Evolutionary conservation across 2,329 filamentous ascomycete species (phyloP).

Genomic region (Fusarium sp.): DNA sequence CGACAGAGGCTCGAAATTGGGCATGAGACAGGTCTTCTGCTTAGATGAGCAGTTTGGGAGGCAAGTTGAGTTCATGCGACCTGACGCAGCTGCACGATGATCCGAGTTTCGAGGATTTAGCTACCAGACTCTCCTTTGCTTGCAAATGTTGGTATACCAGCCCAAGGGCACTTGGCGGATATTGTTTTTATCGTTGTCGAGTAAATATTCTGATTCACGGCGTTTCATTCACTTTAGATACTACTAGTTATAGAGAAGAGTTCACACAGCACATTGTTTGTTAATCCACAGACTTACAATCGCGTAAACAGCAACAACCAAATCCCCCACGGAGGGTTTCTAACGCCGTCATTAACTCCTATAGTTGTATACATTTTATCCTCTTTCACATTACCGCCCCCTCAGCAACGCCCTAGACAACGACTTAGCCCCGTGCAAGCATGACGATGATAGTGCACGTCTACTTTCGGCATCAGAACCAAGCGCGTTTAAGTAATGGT

Average conservation of each 20-base stretch:
- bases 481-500: slow-evolving; percentile 75
- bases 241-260: not conserved
- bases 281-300: not conserved
- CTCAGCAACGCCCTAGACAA: slow-evolving; percentile 10
- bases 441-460: not conserved
- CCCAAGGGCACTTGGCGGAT: not conserved
- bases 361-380: slow-evolving; percentile 19
- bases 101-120: not conserved
- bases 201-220: not conserved
- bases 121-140: not conserved
- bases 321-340: not conserved
- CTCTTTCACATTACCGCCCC: not conserved
- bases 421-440: not conserved
- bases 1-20: slow-evolving; percentile 53
- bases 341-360: slow-evolving; percentile 36
- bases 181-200: slow-evolving; percentile 7
- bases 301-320: slow-evolving; percentile 8
- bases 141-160: not conserved
- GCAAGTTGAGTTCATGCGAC: not conserved
- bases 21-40: slow-evolving; percentile 38
- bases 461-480: not conserved
- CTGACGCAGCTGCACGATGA: not conserved
- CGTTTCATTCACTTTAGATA: not conserved
- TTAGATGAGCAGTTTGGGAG: not conserved
- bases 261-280: not conserved